Evolutionary conservation across 139 green algal genomes (phyloP).

Genomic region (Zygnema cylindricum): DNA sequence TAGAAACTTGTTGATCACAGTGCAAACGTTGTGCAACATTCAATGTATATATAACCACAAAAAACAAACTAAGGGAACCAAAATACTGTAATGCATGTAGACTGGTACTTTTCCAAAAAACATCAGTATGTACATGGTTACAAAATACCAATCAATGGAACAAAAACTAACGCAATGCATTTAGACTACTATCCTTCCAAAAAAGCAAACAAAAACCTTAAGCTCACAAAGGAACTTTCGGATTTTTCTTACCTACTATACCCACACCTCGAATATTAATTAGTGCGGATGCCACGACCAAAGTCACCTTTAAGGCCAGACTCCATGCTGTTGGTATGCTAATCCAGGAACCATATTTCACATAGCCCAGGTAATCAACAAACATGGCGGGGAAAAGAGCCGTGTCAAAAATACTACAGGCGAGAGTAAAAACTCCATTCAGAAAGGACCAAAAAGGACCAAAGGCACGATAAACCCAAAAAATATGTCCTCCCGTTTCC

Average conservation of each 20-base stretch:
- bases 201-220: no score
- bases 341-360: neutral
- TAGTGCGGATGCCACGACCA: slow-evolving; percentile 28
- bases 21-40: neutral
- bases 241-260: slow-evolving; percentile 36
- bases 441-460: slow-evolving; percentile 62
- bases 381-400: slow-evolving; percentile 53
- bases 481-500: slow-evolving; percentile 65
- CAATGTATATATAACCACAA: no score
- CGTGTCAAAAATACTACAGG: slow-evolving; percentile 45
- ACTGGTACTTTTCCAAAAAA: no score
- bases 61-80: no score
- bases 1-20: no score
- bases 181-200: no score
- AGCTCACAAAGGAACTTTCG: no score
- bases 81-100: no score
- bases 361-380: slow-evolving; percentile 46
- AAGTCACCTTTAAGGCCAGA: slow-evolving; percentile 3
- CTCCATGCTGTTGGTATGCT: slow-evolving; percentile 8
- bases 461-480: slow-evolving; percentile 64
- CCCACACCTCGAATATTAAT: slow-evolving; percentile 53
- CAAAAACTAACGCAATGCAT: no score
- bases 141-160: no score
- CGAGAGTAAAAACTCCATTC: slow-evolving; percentile 49
- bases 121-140: no score